phyloP scores from a whole-genome alignment of 148 eudicot species.

The Rhododendron ferrugineum region DNA sequence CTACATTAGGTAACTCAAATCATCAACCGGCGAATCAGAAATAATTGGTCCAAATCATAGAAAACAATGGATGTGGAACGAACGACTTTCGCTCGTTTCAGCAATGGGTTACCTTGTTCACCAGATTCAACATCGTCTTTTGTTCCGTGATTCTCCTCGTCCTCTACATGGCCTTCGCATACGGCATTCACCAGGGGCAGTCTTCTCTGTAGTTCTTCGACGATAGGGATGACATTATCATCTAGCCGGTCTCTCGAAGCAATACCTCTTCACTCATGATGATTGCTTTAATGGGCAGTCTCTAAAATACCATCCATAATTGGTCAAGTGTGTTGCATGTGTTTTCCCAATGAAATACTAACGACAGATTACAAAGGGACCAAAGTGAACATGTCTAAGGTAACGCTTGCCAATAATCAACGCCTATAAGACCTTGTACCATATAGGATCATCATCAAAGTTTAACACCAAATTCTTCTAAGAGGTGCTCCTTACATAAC shows the following conservation, averaged over 20 bases:
- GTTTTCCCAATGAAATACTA: too few relatives aligned
- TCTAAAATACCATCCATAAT: too few relatives aligned
- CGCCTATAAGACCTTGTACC: too few relatives aligned
- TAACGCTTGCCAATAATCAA: too few relatives aligned
- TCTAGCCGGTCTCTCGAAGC: constrained; percentile 74
- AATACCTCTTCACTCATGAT: constrained; percentile 86
- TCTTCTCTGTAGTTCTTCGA: constrained; percentile 70
- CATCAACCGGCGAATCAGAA: constrained; percentile 2
- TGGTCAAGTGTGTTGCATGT: too few relatives aligned
- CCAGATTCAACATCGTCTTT: constrained; percentile 27
- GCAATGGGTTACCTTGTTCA: constrained; percentile 16
- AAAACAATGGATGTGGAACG: not conserved
- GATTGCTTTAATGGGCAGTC: constrained; percentile 73
- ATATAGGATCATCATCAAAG: too few relatives aligned
- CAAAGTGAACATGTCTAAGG: too few relatives aligned
- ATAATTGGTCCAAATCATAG: not conserved
- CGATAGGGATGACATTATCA: constrained; percentile 63
- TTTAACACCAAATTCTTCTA: too few relatives aligned
- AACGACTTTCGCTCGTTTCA: not conserved
- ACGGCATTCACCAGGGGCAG: constrained; percentile 30
- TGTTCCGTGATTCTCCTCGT: not conserved
- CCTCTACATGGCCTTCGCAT: constrained; percentile 50
- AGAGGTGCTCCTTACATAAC: too few relatives aligned
- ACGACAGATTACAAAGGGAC: too few relatives aligned
- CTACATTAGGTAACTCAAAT: constrained; percentile 30